A percentile compares a stretch with the other conserved stretches of the same genome.
phyloP scores from a whole-genome alignment of 208 protist genomes.

The Trypanosoma grayi region DNA sequence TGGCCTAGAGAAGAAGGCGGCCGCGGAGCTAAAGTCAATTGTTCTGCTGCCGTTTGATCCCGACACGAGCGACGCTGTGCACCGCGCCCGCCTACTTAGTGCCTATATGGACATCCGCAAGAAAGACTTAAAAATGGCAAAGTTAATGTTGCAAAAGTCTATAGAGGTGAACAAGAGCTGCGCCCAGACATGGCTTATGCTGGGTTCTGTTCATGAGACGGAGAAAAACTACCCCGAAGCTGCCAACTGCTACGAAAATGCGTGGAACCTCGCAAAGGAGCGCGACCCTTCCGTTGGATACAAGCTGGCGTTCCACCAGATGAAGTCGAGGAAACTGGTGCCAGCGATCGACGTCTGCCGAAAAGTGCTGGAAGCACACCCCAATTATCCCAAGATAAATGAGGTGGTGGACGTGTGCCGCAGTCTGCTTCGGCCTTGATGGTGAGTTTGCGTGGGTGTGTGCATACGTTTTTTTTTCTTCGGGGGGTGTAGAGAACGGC shows the following conservation, averaged over 20 bases:
- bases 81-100: constrained; percentile 85
- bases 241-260: constrained; percentile 90
- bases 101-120: constrained; percentile 83
- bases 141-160: constrained; percentile 51
- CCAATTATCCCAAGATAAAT: constrained; percentile 91
- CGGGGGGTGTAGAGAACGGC: no score
- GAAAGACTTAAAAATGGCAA: constrained; percentile 80
- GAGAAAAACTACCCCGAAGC: constrained; percentile 88
- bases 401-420: constrained; percentile 92
- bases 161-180: constrained; percentile 80
- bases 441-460: no score
- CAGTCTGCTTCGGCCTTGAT: constrained; percentile 71
- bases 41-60: constrained; percentile 43
- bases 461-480: no score
- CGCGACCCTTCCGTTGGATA: constrained; percentile 89
- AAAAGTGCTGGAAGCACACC: constrained; percentile 83
- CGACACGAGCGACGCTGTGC: constrained; percentile 35
- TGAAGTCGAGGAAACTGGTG: constrained; percentile 92
- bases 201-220: constrained; percentile 90
- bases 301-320: constrained; percentile 96
- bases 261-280: constrained; percentile 91
- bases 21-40: constrained; percentile 69
- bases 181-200: constrained; percentile 75
- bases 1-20: constrained; percentile 66
- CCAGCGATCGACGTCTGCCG: constrained; percentile 94